These are phyloP conservation scores for Babesia caballi DNA, from an alignment of 169 alveolate species.

Conservation along the genomic window DNA sequence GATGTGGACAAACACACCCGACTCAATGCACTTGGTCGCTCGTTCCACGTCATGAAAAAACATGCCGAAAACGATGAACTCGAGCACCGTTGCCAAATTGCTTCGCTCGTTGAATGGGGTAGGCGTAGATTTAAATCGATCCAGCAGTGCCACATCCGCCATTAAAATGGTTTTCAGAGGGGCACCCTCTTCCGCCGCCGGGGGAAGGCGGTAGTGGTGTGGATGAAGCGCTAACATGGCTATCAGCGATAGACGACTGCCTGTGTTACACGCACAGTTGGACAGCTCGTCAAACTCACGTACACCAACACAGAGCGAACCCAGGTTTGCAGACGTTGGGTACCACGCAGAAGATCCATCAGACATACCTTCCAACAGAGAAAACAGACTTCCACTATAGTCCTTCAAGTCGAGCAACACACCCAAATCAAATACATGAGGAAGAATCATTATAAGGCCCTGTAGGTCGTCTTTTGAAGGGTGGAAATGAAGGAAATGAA, in stretches of 20 bases:
- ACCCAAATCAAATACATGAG: constrained; percentile 30
- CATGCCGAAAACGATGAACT: constrained; percentile 38
- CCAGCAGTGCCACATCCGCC: neutral
- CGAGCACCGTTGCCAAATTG: constrained; percentile 1
- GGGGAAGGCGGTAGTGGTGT: constrained; percentile 21
- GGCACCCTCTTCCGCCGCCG: neutral
- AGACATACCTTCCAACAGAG: constrained; percentile 24
- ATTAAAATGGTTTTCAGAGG: neutral
- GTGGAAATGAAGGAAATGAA: constrained; percentile 26
- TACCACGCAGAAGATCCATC: constrained; percentile 36
- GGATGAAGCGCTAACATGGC: constrained; percentile 28
- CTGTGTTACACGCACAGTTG: constrained; percentile 19
- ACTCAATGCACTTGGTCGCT: constrained; percentile 8
- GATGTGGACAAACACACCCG: constrained; percentile 13
- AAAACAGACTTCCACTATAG: neutral
- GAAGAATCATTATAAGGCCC: constrained; percentile 29
- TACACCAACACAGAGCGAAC: constrained; percentile 19
- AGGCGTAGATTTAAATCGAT: constrained; percentile 2
- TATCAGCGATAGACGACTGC: constrained; percentile 12
- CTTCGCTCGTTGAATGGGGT: neutral
- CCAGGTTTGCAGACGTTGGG: constrained; percentile 17
- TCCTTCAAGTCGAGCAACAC: constrained; percentile 21
- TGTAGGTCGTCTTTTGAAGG: constrained; percentile 30
- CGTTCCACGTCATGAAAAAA: constrained; percentile 31
- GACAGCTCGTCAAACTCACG: constrained; percentile 36